Conservation (phyloP, 1,284 basidiomycete species). For the Moesziomyces antarcticus region DNA sequence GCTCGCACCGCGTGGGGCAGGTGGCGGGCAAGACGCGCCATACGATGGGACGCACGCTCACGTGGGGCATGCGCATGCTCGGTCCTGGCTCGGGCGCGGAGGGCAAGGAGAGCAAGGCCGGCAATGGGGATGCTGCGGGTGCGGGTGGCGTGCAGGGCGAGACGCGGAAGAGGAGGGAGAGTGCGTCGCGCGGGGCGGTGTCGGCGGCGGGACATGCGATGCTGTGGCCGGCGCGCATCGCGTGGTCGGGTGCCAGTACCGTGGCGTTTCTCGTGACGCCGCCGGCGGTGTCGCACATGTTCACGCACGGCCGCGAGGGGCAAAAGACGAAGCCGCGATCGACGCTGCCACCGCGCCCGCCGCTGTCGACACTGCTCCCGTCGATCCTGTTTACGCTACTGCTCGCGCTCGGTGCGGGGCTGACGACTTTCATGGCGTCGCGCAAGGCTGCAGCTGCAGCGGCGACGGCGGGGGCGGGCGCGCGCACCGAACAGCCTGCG, state of each 20-base stretch:
- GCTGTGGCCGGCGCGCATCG: constrained; percentile 37
- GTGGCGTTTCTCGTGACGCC: constrained; percentile 27
- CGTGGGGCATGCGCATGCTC: constrained; percentile 51
- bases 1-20: constrained; percentile 36
- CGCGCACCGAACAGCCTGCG: too few species aligned
- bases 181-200: constrained; percentile 5
- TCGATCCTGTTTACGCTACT: constrained; percentile 58
- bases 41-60: constrained; percentile 34
- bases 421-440: constrained; percentile 41
- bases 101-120: not conserved
- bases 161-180: not conserved
- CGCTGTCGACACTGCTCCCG: constrained; percentile 53
- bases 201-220: constrained; percentile 9
- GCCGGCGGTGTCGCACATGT: constrained; percentile 13
- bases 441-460: constrained; percentile 21
- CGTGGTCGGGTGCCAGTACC: constrained; percentile 15
- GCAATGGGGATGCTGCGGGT: not conserved
- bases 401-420: constrained; percentile 52
- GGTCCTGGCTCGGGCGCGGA: constrained; percentile 4
- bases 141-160: constrained; percentile 5
- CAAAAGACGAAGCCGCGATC: constrained; percentile 11
- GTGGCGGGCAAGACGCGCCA: constrained; percentile 35
- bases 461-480: not conserved
- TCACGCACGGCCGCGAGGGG: not conserved
- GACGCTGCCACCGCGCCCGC: constrained; percentile 53